phyloP scores from a whole-genome alignment of 805 yeast genomes.

The Candida dajiaensis region DNA sequence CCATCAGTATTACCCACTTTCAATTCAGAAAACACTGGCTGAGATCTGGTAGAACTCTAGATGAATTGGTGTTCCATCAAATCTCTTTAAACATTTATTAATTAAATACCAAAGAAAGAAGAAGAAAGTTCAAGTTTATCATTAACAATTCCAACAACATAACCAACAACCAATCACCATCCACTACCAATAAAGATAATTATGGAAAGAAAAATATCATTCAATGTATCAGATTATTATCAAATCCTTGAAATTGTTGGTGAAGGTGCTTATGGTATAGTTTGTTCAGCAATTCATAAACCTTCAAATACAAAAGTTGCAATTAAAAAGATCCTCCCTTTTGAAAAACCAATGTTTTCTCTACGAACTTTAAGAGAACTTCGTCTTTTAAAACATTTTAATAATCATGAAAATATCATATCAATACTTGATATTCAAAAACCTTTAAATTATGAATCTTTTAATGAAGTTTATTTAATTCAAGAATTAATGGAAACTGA shows the following conservation, averaged over 20 bases:
- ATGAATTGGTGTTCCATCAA: conserved; percentile 65
- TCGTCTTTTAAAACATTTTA: conserved; percentile 56
- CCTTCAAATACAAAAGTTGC: conserved; percentile 64
- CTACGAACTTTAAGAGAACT: conserved; percentile 68
- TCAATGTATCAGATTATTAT: conserved; percentile 59
- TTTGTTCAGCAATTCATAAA: conserved; percentile 60
- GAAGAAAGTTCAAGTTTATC: too few species aligned
- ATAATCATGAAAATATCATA: conserved; percentile 67
- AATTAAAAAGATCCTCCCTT: conserved; percentile 71
- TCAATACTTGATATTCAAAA: conserved; percentile 60
- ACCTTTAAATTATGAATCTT: conserved; percentile 51
- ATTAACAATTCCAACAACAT: too few species aligned
- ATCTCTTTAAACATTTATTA: too few species aligned
- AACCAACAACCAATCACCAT: too few species aligned
- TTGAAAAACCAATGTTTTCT: conserved; percentile 58
- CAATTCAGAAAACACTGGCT: conserved; percentile 62
- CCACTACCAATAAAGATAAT: too few species aligned
- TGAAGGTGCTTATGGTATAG: conserved; percentile 81
- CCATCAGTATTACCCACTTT: conserved; percentile 54
- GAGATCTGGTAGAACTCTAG: conserved; percentile 55
- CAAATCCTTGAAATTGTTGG: conserved; percentile 59
- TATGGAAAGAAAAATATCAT: conserved; percentile 41
- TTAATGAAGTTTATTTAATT: conserved; percentile 67
- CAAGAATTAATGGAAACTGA: conserved; percentile 80
- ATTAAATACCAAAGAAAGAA: too few species aligned